Evolutionary conservation across 768 basidiomycete genomes (phyloP).

Genomic region (Russula ochroleuca): DNA sequence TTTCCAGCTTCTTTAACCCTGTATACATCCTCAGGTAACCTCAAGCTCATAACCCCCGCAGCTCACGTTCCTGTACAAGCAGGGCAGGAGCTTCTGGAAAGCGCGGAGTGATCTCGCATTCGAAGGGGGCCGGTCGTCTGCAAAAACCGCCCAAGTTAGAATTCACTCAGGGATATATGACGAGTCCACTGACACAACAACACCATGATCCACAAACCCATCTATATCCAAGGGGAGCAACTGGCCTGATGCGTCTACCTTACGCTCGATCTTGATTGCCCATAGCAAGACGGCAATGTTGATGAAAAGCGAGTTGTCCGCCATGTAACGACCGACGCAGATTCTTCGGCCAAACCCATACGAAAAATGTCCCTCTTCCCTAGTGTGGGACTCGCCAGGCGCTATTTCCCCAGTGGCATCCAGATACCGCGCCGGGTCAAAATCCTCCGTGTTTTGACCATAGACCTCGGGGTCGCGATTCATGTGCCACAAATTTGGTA

Average conservation of each 20-base stretch:
- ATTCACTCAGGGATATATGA: background rate
- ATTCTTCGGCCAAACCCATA: slow-evolving; percentile 32
- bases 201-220: background rate
- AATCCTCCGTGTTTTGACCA: background rate
- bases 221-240: slow-evolving; percentile 12
- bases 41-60: background rate
- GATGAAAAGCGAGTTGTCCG: slow-evolving; percentile 35
- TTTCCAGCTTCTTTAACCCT: too few species aligned
- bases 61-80: slow-evolving; percentile 1
- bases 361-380: slow-evolving; percentile 24
- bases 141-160: background rate
- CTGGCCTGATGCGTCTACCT: slow-evolving; percentile 3
- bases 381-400: background rate
- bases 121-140: slow-evolving; percentile 19
- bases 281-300: slow-evolving; percentile 33
- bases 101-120: slow-evolving; percentile 5
- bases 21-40: background rate
- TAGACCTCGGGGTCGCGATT: background rate
- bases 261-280: slow-evolving; percentile 25
- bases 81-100: slow-evolving; percentile 8
- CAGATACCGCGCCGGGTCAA: background rate
- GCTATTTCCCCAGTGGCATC: background rate
- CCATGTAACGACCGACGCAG: slow-evolving; percentile 13
- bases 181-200: background rate
- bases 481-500: background rate